A percentile compares a stretch with the other conserved stretches of the same genome.
Evolutionary conservation across 495 filamentous ascomycete species (phyloP).

Genomic region (Platismatia glauca): DNA sequence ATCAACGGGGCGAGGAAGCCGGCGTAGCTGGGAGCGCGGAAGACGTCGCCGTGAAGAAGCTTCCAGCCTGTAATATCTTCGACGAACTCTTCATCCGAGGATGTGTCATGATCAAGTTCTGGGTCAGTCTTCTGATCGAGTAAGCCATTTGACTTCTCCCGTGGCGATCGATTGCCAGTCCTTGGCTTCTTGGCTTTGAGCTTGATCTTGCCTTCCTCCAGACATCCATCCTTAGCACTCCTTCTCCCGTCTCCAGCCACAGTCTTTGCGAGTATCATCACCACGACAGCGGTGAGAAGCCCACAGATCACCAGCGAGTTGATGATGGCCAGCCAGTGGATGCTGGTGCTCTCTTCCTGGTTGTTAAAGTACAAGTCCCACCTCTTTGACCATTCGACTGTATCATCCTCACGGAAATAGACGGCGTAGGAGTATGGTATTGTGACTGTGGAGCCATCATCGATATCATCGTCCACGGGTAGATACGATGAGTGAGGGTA

Average conservation of each 20-base stretch:
- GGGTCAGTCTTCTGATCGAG: constrained; percentile 55
- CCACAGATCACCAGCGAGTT: constrained; percentile 85
- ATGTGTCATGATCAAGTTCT: constrained; percentile 52
- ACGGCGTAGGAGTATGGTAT: constrained; percentile 91
- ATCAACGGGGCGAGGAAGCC: constrained; percentile 75
- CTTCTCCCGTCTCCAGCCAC: constrained; percentile 73
- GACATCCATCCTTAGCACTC: constrained; percentile 51
- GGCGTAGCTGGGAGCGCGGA: constrained; percentile 66
- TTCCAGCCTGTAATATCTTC: constrained; percentile 94
- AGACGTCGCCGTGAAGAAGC: constrained; percentile 89
- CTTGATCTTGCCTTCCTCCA: constrained; percentile 61
- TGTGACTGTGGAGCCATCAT: constrained; percentile 61
- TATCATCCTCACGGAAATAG: constrained; percentile 79
- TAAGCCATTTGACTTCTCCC: constrained; percentile 50
- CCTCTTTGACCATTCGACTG: constrained; percentile 74
- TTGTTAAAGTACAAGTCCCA: constrained; percentile 95
- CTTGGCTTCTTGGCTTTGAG: constrained; percentile 35
- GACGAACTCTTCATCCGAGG: constrained; percentile 65
- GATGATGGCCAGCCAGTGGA: constrained; percentile 88
- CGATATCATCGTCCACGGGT: constrained; percentile 44
- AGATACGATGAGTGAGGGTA: constrained; percentile 54
- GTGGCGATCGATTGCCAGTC: constrained; percentile 38
- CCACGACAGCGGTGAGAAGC: constrained; percentile 71
- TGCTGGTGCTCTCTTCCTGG: constrained; percentile 72
- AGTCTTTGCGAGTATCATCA: constrained; percentile 78